Conservation (phyloP, 768 basidiomycete species). For the Termitomyces heimii region DNA sequence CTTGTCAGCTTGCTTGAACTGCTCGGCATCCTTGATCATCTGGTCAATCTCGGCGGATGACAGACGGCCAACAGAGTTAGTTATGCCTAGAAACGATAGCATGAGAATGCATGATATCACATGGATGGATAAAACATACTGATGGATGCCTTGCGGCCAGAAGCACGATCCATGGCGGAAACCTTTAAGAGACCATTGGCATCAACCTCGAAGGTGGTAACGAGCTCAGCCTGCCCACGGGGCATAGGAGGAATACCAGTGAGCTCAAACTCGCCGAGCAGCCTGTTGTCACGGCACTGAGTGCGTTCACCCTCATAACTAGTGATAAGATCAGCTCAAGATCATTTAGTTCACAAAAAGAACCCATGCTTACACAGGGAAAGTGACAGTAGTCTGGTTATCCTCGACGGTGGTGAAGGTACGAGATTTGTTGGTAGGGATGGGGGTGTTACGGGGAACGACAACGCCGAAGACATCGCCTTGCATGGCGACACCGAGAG, state of each 20-base stretch:
- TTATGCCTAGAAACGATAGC: slow-evolving; percentile 57
- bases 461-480: slow-evolving; percentile 99
- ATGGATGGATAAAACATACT: slow-evolving; percentile 42
- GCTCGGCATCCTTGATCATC: slow-evolving; percentile 99
- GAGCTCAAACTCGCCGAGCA: slow-evolving; percentile 99
- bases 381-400: slow-evolving; percentile 99
- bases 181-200: slow-evolving; percentile 99
- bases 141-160: slow-evolving; percentile 98
- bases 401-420: slow-evolving; percentile 99
- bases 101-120: slow-evolving; percentile 1
- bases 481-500: slow-evolving; percentile 99
- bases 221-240: slow-evolving; percentile 98
- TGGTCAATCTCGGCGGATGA: slow-evolving; percentile 98
- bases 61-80: slow-evolving; percentile 98
- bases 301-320: slow-evolving; percentile 99
- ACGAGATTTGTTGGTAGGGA: slow-evolving; percentile 98
- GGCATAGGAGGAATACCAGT: slow-evolving; percentile 99
- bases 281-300: slow-evolving; percentile 98
- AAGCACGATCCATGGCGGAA: slow-evolving; percentile 96
- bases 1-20: slow-evolving; percentile 94
- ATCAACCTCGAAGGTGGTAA: slow-evolving; percentile 99
- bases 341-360: background rate
- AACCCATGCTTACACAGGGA: slow-evolving; percentile 75
- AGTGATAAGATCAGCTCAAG: slow-evolving; percentile 5
- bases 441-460: slow-evolving; percentile 98